These are phyloP conservation scores for Colletotrichum truncatum DNA, from an alignment of 2,329 filamentous ascomycete genomes.

Conservation along the genomic window DNA sequence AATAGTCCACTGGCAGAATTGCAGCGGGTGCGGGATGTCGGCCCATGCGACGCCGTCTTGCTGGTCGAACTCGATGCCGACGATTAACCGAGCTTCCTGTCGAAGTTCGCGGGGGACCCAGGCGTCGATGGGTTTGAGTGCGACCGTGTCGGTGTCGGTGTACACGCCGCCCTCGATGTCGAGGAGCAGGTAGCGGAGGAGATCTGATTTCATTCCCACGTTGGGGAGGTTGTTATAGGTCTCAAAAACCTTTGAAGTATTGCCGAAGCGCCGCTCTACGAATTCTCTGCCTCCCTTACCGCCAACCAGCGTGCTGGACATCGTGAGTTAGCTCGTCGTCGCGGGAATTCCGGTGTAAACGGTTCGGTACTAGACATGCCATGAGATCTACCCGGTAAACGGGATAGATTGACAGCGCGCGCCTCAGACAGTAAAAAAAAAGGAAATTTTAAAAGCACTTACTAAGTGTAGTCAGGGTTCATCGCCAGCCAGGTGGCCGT, in stretches of 20 bases:
- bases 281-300: conserved; percentile 37
- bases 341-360: neutral
- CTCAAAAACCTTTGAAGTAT: conserved; percentile 30
- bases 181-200: conserved; percentile 76
- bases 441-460: neutral
- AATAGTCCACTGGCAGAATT: conserved; percentile 35
- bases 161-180: conserved; percentile 83
- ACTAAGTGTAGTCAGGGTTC: conserved; percentile 30
- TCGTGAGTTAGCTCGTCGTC: neutral
- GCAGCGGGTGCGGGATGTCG: conserved; percentile 33
- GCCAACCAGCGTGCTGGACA: conserved; percentile 37
- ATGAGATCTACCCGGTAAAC: neutral
- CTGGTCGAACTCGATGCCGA: conserved; percentile 41
- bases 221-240: conserved; percentile 36
- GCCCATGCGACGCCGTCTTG: conserved; percentile 34
- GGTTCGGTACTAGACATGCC: neutral
- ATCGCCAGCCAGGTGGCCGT: conserved; percentile 29
- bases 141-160: conserved; percentile 56
- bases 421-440: accelerated
- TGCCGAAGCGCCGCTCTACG: conserved; percentile 25
- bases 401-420: accelerated
- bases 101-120: conserved; percentile 41
- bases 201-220: conserved; percentile 65
- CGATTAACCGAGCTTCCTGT: conserved; percentile 30
- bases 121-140: conserved; percentile 42